Evolutionary conservation across 805 yeast species (phyloP).

Genomic region (Yarrowia deformans): DNA sequence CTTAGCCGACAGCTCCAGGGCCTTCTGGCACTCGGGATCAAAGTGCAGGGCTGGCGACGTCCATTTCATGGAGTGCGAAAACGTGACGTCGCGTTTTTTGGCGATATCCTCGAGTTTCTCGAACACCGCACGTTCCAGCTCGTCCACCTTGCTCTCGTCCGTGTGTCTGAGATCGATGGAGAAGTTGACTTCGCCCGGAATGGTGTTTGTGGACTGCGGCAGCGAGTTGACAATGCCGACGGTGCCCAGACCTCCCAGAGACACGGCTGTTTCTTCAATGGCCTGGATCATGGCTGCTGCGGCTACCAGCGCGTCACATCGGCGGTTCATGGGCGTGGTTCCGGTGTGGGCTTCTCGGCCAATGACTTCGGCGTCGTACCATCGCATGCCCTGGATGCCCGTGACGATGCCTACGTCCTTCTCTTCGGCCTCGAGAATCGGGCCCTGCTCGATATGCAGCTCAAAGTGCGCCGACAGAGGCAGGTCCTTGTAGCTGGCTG

Average conservation of each 20-base stretch:
- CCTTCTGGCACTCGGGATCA: slow-evolving; percentile 58
- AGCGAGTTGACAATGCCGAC: slow-evolving; percentile 64
- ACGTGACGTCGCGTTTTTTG: slow-evolving; percentile 43
- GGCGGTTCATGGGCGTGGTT: slow-evolving; percentile 67
- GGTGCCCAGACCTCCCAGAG: slow-evolving; percentile 61
- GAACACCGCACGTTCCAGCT: slow-evolving; percentile 53
- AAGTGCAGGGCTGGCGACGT: slow-evolving; percentile 66
- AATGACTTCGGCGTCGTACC: slow-evolving; percentile 63
- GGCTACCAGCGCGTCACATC: slow-evolving; percentile 68
- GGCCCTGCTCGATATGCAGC: slow-evolving; percentile 80
- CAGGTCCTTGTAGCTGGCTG: slow-evolving; percentile 58
- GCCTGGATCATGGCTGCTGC: slow-evolving; percentile 64
- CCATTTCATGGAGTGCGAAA: slow-evolving; percentile 56
- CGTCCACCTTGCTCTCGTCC: slow-evolving; percentile 56
- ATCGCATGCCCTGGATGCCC: slow-evolving; percentile 70
- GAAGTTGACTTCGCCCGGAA: slow-evolving; percentile 67
- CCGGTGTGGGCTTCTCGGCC: slow-evolving; percentile 80
- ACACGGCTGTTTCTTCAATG: slow-evolving; percentile 63
- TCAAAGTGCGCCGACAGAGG: slow-evolving; percentile 76
- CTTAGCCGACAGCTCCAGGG: slow-evolving; percentile 62
- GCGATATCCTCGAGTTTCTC: slow-evolving; percentile 50
- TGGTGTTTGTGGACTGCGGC: slow-evolving; percentile 72
- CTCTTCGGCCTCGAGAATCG: slow-evolving; percentile 63
- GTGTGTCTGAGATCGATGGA: slow-evolving; percentile 64
- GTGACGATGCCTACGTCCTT: slow-evolving; percentile 69